A percentile compares a stretch with the other conserved stretches of the same genome.
These are phyloP conservation scores for Zygosaccharomyces pseudobailii DNA, from an alignment of 1,139 yeast species.

Conservation along the genomic window DNA sequence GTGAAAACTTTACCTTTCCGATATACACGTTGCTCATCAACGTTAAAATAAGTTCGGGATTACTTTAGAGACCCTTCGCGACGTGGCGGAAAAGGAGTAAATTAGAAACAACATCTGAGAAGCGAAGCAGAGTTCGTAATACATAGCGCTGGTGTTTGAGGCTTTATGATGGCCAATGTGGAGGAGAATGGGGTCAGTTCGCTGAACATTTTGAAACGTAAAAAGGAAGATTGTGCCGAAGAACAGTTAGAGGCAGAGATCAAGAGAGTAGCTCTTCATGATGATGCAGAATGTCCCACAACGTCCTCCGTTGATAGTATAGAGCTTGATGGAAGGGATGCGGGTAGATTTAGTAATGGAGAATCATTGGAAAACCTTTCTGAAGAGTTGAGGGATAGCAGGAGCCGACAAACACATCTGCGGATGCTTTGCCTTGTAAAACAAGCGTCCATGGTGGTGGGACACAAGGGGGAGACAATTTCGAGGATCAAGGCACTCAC, in stretches of 20 bases:
- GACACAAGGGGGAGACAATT: constrained; percentile 72
- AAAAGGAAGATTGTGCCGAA: constrained; percentile 52
- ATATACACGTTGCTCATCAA: background rate
- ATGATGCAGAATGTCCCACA: constrained; percentile 15
- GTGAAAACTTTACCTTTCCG: background rate
- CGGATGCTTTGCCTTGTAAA: constrained; percentile 75
- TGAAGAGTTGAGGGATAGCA: constrained; percentile 6
- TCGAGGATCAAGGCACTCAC: constrained; percentile 62
- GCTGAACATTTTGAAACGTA: constrained; percentile 52
- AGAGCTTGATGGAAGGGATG: constrained; percentile 2
- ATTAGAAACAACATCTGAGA: constrained; percentile 1
- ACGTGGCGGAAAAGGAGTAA: constrained; percentile 10
- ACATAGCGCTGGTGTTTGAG: background rate
- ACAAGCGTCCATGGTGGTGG: constrained; percentile 72
- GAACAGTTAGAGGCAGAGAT: constrained; percentile 35
- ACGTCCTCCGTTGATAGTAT: background rate
- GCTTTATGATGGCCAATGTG: constrained; percentile 7
- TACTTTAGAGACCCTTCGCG: constrained; percentile 1
- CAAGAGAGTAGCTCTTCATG: constrained; percentile 70
- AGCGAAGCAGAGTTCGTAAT: background rate
- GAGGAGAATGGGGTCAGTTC: constrained; percentile 15
- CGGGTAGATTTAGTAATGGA: constrained; percentile 1
- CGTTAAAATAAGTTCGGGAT: background rate
- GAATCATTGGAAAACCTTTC: constrained; percentile 1
- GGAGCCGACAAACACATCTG: constrained; percentile 51